A percentile compares a stretch with the other conserved stretches of the same genome.
These are phyloP conservation scores for Rhodofomes roseus DNA, from an alignment of 1,284 basidiomycete species.

Conservation along the genomic window DNA sequence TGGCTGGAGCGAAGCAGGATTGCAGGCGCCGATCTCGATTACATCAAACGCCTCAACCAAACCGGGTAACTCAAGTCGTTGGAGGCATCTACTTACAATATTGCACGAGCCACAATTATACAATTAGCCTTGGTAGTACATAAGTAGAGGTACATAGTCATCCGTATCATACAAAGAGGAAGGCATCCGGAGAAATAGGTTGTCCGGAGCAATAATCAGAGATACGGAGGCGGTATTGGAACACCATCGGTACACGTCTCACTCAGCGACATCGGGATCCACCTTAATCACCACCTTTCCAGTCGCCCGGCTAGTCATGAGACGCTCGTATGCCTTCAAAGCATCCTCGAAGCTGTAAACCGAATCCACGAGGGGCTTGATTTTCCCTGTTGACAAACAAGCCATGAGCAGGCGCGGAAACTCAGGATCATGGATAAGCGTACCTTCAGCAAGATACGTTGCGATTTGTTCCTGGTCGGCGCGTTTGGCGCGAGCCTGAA, in stretches of 20 bases:
- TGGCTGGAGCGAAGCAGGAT: not conserved
- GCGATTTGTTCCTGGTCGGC: slow-evolving; percentile 31
- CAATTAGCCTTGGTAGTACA: too few species aligned
- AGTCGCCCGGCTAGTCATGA: slow-evolving; percentile 51
- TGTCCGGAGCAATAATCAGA: too few species aligned
- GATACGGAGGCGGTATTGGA: too few species aligned
- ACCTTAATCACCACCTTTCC: slow-evolving; percentile 58
- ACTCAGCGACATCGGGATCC: slow-evolving; percentile 10
- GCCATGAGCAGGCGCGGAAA: not conserved
- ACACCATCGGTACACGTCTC: not conserved
- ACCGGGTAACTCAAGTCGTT: not conserved
- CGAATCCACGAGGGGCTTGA: slow-evolving; percentile 61
- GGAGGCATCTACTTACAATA: not conserved
- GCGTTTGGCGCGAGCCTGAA: slow-evolving; percentile 29
- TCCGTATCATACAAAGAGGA: too few species aligned
- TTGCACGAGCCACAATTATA: too few species aligned
- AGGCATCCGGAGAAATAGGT: too few species aligned
- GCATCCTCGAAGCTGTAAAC: slow-evolving; percentile 55
- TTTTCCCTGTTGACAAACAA: slow-evolving; percentile 33
- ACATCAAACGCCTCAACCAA: not conserved
- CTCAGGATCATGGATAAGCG: slow-evolving; percentile 6
- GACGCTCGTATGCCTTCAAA: slow-evolving; percentile 54
- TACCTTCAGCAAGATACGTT: slow-evolving; percentile 42
- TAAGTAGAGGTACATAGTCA: too few species aligned
- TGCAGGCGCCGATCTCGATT: not conserved